Base-by-base conservation (phyloP, 352 stramenopile genomes). In the Elongisporangium anandrum region DNA sequence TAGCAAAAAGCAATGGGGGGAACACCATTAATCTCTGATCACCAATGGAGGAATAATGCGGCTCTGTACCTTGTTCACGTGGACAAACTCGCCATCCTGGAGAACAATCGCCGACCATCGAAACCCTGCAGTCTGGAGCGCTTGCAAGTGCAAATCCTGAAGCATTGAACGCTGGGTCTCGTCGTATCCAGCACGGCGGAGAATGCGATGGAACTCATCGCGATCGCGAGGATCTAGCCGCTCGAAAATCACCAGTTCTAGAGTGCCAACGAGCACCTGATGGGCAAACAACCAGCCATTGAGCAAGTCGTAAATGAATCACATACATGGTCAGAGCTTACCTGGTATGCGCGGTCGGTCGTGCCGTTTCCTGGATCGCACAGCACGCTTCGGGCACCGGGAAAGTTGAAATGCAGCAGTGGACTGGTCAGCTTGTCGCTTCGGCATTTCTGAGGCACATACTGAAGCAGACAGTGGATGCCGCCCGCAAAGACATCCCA, bases 221-320 rank as follows among this genome's bases (percentile, higher is more conserved):
- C 79, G 84, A 52, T 75, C 73, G 24, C 81, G 68, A 8, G 77
- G 70, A 54, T 92, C 74, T 23, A 92, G 78, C 10, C 80, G 79
- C 62, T 94, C 85, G 59, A 94, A 94, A 51, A 94, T 88, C n/a
- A 94, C 74, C 24, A 94, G 56, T 60, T 94, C 85, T 9, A 94
- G 61, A 9, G 75, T 89, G n/a, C 85, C 85, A 2, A 80, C 70
- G 2, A 94, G 68, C 20, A 94, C 75, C 72, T 90, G 54, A 62
- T 34, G 10, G 50, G 2, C 17, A 49, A 34, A 34, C 7, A 34
- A 34, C 24, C 24, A 34, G 7, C 4, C 24, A 34, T 34, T 3
- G 7, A 7, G 24, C 24, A 34, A 7, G 24, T 34, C 21, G n/a
- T n/a, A n/a, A n/a, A n/a, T n/a, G n/a, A n/a, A n/a, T n/a, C n/a